Percentiles rank a stretch among this genome's conserved stretches.
phyloP scores from a whole-genome alignment of 1,284 basidiomycete species.

The Trametes pubescens region DNA sequence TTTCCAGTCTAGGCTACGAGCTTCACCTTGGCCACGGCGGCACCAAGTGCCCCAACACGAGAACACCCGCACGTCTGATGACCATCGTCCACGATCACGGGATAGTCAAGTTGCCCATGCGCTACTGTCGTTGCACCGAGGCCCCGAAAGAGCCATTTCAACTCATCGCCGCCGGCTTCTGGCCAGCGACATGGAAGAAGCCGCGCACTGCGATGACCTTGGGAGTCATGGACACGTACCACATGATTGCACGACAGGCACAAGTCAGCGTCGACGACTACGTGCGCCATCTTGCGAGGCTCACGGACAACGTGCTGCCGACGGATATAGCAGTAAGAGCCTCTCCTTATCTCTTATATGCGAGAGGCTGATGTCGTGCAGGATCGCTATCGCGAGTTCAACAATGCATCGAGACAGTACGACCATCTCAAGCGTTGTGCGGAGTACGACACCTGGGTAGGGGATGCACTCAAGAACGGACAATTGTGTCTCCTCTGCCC shows the following conservation, averaged over 20 bases:
- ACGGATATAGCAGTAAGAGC: conserved; percentile 21
- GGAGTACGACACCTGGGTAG: conserved; percentile 1
- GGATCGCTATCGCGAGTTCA: conserved; percentile 33
- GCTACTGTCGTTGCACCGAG: not conserved
- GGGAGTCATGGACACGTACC: conserved; percentile 15
- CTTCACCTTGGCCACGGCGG: not conserved
- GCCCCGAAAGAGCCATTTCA: not conserved
- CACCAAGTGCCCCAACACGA: not conserved
- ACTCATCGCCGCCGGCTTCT: conserved; percentile 24
- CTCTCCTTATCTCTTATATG: not conserved
- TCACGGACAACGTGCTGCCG: conserved; percentile 21
- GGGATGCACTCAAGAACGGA: not conserved
- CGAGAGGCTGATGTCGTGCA: not conserved
- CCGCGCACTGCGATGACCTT: conserved; percentile 26
- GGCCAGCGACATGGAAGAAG: conserved; percentile 29
- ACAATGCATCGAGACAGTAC: conserved; percentile 17
- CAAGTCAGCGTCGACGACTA: conserved; percentile 22
- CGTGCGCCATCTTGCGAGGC: conserved; percentile 10
- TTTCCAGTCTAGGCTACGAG: not conserved
- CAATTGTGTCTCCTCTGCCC: conserved; percentile 21
- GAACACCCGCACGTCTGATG: not conserved
- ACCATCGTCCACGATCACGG: not conserved
- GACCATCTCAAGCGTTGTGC: not conserved
- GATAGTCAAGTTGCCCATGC: not conserved
- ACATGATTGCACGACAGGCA: conserved; percentile 17